phyloP scores from a whole-genome alignment of 1,284 basidiomycete species.

The Coniophora puteana region DNA sequence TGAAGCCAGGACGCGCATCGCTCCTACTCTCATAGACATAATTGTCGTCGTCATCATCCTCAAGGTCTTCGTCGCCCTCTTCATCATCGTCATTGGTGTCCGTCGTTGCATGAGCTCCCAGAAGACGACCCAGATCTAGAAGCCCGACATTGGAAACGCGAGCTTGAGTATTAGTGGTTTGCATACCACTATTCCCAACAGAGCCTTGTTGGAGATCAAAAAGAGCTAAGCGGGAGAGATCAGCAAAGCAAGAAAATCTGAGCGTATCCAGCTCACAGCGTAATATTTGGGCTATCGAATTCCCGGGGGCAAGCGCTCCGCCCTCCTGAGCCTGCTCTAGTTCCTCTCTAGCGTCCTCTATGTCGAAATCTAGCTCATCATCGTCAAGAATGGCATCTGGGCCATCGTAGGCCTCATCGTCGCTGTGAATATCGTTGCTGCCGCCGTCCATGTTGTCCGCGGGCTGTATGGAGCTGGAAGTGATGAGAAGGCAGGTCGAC shows the following conservation, averaged over 20 bases:
- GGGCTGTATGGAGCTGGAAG: too few relatives aligned
- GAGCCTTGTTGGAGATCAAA: slow-evolving; percentile 34
- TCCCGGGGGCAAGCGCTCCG: slow-evolving; percentile 16
- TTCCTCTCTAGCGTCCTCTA: slow-evolving; percentile 13
- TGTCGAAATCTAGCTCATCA: slow-evolving; percentile 27
- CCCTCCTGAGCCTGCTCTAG: too few relatives aligned
- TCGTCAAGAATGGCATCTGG: slow-evolving; percentile 27
- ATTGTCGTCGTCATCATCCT: slow-evolving; percentile 22
- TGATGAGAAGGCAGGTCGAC: too few relatives aligned
- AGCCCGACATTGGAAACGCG: too few relatives aligned
- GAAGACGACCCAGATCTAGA: slow-evolving; percentile 21
- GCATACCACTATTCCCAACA: slow-evolving; percentile 24
- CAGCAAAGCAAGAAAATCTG: slow-evolving; percentile 4
- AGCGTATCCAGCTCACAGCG: slow-evolving; percentile 26
- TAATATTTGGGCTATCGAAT: slow-evolving; percentile 29
- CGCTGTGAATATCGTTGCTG: too few relatives aligned
- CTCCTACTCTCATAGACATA: slow-evolving; percentile 15
- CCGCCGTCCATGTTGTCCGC: slow-evolving; percentile 4
- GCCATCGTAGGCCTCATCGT: slow-evolving; percentile 27
- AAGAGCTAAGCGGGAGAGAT: slow-evolving; percentile 30
- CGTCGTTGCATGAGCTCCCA: slow-evolving; percentile 13
- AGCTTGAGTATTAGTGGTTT: slow-evolving; percentile 25
- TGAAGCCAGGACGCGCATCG: slow-evolving; percentile 32
- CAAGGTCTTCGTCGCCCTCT: slow-evolving; percentile 35
- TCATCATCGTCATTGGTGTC: slow-evolving; percentile 33